Evolutionary conservation across 1,284 basidiomycete genomes (phyloP), one percentile per base, ranked within the genome.

Genomic region (Trichosporon sp.): DNA sequence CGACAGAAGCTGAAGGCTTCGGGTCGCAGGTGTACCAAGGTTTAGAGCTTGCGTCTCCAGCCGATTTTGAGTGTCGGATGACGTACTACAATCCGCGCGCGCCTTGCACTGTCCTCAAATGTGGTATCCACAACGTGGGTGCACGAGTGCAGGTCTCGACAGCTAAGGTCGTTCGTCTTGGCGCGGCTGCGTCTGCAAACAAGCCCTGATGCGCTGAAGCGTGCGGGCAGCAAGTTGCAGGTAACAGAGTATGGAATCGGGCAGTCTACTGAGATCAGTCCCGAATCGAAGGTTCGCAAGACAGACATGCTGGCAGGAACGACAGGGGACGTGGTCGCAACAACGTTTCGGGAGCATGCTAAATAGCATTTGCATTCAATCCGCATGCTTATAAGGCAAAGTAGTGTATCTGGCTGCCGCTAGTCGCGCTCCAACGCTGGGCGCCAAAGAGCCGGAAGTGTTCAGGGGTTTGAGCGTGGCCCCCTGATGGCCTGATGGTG

Each of bases 311-410:
- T 25, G 21, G 44, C 13, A 27, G 46, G 46, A 14, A 14, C 46
- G 44, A 19, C 6, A 54, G 49, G 49, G 49, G 25, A 31, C 25
- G 14, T 27, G 27, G 49, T 54, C 29, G 14, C 25, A 54, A 29
- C 49, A 54, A 29, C 49, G 49, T 54, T 54, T 54, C 49, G 49
- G 49, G 49, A 54, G 27, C 27, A 54, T 29, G 49, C 49, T 54
- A 54, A 54, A 29, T n/a, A 29, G 7, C 27, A 29, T 54, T n/a
- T 27, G 16, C 49, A 3, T 54, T 31, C 25, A 31, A 7, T 29
- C 27, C 11, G 49, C 37, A 21, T 44, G 37, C 21, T 21, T 21
- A 21, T 19, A 21, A 21, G 37, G n/a, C n/a, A n/a, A n/a, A 21
- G 19, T 21, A 21, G 4, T n/a, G 21, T 44, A 19, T 19, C 19